A percentile compares a stretch with the other conserved stretches of the same genome.
Evolutionary conservation across 257 asterid species (phyloP).

Genomic region (Oldenlandia corymbosa): DNA sequence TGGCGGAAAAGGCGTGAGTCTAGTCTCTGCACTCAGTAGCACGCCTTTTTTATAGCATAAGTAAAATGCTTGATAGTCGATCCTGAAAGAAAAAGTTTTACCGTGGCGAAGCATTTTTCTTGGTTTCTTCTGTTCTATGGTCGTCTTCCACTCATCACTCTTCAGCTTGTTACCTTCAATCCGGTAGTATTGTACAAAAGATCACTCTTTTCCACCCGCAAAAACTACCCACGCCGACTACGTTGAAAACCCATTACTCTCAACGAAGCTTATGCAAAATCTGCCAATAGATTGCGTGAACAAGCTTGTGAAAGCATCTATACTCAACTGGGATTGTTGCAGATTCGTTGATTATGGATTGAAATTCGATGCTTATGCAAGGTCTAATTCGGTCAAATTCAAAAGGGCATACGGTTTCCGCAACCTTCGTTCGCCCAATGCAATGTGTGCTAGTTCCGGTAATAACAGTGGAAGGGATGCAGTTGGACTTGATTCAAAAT

Average conservation of each 20-base stretch:
- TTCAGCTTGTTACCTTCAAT: conserved; percentile 1
- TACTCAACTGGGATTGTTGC: conserved; percentile 12
- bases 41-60: too few species aligned
- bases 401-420: background rate
- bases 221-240: too few species aligned
- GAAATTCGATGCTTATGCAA: background rate
- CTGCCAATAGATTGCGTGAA: background rate
- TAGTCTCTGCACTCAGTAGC: too few species aligned
- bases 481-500: background rate
- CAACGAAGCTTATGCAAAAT: background rate
- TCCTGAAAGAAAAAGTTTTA: background rate
- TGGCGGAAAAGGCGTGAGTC: too few species aligned
- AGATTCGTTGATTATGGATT: conserved; percentile 1
- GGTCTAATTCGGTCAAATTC: background rate
- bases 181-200: conserved; percentile 4
- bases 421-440: conserved; percentile 6
- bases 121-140: too few species aligned
- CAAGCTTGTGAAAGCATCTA: background rate
- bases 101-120: background rate
- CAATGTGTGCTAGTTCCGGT: conserved; percentile 7
- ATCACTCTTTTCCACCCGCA: background rate
- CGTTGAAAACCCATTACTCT: background rate
- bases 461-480: background rate
- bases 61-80: too few species aligned
- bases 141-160: background rate